These are phyloP conservation scores for Xylaria nigripes DNA, from an alignment of 495 filamentous ascomycete genomes.

Conservation along the genomic window DNA sequence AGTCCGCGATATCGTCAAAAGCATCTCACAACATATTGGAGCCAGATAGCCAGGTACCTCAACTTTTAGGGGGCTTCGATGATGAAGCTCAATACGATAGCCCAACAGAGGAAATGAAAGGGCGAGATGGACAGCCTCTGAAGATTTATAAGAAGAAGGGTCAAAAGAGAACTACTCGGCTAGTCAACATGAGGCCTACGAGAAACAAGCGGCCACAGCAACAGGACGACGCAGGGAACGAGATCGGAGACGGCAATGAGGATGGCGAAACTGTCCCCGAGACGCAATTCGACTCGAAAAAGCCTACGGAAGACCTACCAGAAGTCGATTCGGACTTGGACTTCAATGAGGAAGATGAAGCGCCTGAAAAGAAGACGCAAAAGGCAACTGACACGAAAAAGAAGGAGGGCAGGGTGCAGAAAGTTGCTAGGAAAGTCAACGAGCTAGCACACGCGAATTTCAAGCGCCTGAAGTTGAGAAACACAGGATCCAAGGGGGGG, in stretches of 20 bases:
- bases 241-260: neutral
- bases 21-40: conserved; percentile 38
- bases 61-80: conserved; percentile 55
- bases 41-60: conserved; percentile 51
- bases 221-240: conserved; percentile 15
- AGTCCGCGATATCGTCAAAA: conserved; percentile 16
- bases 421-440: conserved; percentile 56
- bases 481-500: conserved; percentile 47
- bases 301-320: conserved; percentile 10
- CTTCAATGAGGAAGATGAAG: conserved; percentile 20
- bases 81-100: conserved; percentile 44
- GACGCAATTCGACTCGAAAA: conserved; percentile 33
- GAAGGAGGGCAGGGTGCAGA: conserved; percentile 47
- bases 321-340: conserved; percentile 20
- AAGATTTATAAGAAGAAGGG: conserved; percentile 85
- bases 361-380: conserved; percentile 28
- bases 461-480: conserved; percentile 68
- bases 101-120: conserved; percentile 36
- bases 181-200: conserved; percentile 60
- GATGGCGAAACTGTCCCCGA: conserved; percentile 32
- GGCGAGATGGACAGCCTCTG: conserved; percentile 40
- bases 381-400: conserved; percentile 22
- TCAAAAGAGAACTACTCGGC: conserved; percentile 75
- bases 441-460: conserved; percentile 77
- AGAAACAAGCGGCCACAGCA: conserved; percentile 33